Evolutionary conservation across 1,139 yeast species (phyloP).

Genomic region (Suhomyces anneliseae): DNA sequence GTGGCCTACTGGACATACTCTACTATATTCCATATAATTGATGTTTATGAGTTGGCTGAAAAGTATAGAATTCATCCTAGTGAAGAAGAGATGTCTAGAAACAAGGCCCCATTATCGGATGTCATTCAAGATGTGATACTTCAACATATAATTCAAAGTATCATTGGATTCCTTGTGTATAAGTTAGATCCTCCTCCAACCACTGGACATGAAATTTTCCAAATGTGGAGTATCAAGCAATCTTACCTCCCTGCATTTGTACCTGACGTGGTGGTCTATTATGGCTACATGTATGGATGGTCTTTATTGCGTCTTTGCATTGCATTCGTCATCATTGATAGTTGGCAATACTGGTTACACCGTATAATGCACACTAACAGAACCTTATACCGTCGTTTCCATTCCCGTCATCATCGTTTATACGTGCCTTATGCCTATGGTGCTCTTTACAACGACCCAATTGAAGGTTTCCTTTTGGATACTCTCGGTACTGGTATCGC

Average conservation of each 20-base stretch:
- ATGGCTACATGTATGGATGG: slow-evolving; percentile 58
- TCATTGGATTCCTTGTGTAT: slow-evolving; percentile 59
- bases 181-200: slow-evolving; percentile 60
- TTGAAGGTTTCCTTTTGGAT: slow-evolving; percentile 90
- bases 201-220: slow-evolving; percentile 72
- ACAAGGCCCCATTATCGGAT: slow-evolving; percentile 66
- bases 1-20: slow-evolving; percentile 83
- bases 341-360: slow-evolving; percentile 95
- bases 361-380: slow-evolving; percentile 84
- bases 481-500: slow-evolving; percentile 92
- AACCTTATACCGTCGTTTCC: slow-evolving; percentile 73
- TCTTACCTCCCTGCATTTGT: slow-evolving; percentile 33
- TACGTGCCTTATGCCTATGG: slow-evolving; percentile 98
- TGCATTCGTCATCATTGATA: slow-evolving; percentile 78
- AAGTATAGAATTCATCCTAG: slow-evolving; percentile 87
- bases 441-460: slow-evolving; percentile 89
- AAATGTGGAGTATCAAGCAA: slow-evolving; percentile 66
- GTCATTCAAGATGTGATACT: slow-evolving; percentile 79
- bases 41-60: slow-evolving; percentile 72
- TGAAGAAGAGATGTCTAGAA: slow-evolving; percentile 74
- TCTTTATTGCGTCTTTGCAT: slow-evolving; percentile 54
- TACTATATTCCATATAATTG: slow-evolving; percentile 70
- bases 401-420: slow-evolving; percentile 89
- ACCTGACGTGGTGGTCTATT: slow-evolving; percentile 47
- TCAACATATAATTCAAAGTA: slow-evolving; percentile 82